These are phyloP conservation scores for Melaleuca alternifolia DNA, from an alignment of 345 rosid genomes.

Conservation along the genomic window DNA sequence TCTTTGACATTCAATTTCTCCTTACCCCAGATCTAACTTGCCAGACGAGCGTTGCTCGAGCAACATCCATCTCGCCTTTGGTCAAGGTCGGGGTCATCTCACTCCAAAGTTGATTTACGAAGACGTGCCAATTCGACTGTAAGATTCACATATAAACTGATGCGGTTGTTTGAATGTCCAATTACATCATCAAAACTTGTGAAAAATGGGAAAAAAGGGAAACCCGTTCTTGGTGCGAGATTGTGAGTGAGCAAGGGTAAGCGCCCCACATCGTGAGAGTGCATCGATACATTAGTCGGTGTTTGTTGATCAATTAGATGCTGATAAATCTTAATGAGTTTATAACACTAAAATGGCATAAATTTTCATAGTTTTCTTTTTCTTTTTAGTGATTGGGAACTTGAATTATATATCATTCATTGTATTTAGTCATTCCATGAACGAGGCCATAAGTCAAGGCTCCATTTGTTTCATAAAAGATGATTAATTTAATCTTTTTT, in stretches of 20 bases:
- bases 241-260: no score
- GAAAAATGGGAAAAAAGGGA: neutral
- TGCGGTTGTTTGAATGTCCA: neutral
- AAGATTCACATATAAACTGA: neutral
- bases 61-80: neutral
- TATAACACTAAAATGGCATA: no score
- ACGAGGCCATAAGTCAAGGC: neutral
- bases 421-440: neutral
- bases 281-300: no score
- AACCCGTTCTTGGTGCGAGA: no score
- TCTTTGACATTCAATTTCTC: neutral
- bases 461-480: no score
- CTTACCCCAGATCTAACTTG: neutral
- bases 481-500: no score
- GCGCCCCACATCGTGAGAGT: no score
- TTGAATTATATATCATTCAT: no score
- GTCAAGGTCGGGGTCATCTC: accelerated
- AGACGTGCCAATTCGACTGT: no score
- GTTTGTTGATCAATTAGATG: no score
- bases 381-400: neutral
- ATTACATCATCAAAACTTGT: neutral
- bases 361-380: no score
- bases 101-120: neutral
- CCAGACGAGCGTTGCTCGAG: accelerated
- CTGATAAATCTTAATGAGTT: no score